Evolutionary conservation across 1,139 yeast species (phyloP), one percentile per base, ranked within the genome.

Genomic region (Blastobotrys proliferans): DNA sequence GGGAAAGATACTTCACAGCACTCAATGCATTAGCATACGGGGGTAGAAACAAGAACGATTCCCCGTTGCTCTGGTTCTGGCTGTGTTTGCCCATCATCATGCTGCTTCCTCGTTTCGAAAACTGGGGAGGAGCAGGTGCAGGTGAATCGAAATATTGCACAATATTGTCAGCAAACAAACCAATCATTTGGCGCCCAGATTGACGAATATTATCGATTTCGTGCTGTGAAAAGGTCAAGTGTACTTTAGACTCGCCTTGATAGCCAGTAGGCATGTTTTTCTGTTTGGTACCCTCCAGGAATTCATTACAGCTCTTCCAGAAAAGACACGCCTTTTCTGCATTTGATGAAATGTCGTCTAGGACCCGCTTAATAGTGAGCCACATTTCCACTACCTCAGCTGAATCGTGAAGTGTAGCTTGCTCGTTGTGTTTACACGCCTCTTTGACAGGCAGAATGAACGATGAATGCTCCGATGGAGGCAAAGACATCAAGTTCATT

Each of bases 1-100:
- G 58, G 36, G 74, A 68, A 27, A 77, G 55, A 51, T 74, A 76
- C 48, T 73, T 67, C 16, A 74, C 61, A 1, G 82, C 69, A 39
- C 83, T 71, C 24, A 82, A 61, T 6, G 82, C 74, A 52, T 80
- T 82, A 1, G 85, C 69, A 45, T 68, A 65, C 1, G 80, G 80
- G 1, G 88, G 87, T 21, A 79, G 56, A 52, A 78, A 80, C 2
- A 80, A 78, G 59, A 69, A 72, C 32, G 73, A 59, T 11, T 36
- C 38, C n/a, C 44, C 41, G 11, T 37, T 26, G 6, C 17, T 4
- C 18, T 21, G 21, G 4, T 10, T 19, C 10, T 22, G 19, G 13
- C n/a, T 18, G 10, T 13, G 22, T 20, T 26, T 33, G 13, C 35
- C 14, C 24, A 13, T 22, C 5, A 21, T 19, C 6, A 25, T 28